phyloP scores from a whole-genome alignment of 305 asterid genomes.

The Solanum aculeatissimum region DNA sequence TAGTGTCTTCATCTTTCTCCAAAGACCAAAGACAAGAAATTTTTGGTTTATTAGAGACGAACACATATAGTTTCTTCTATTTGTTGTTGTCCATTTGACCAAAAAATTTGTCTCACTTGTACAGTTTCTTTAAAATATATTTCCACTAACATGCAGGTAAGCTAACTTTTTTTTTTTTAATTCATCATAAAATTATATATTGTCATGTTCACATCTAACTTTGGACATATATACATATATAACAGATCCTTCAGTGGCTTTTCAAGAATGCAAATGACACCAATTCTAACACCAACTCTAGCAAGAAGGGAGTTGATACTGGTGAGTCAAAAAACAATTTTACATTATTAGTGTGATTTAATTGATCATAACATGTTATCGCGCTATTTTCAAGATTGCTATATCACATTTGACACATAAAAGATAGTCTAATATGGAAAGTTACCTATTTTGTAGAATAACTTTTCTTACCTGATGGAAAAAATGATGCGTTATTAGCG shows the following conservation, averaged over 20 bases:
- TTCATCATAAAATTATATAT: not conserved
- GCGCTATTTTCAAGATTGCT: not conserved
- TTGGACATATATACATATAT: not conserved
- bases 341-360: not conserved
- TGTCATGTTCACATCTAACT: conserved; percentile 23
- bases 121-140: conserved; percentile 1
- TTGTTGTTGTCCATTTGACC: conserved; percentile 54
- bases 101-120: conserved; percentile 15
- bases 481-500: too few relatives aligned
- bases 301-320: conserved; percentile 8
- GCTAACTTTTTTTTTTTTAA: conserved; percentile 13
- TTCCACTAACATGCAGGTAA: conserved; percentile 61
- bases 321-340: conserved; percentile 6
- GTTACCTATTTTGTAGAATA: too few relatives aligned
- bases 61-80: conserved; percentile 29
- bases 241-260: conserved; percentile 45
- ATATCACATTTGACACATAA: not conserved
- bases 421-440: not conserved
- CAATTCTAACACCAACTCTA: conserved; percentile 4
- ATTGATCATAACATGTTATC: not conserved
- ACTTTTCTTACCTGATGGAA: not conserved
- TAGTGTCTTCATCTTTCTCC: conserved; percentile 19
- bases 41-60: conserved; percentile 30
- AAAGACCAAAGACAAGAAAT: not conserved
- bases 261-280: conserved; percentile 22